phyloP scores from a whole-genome alignment of 2,329 filamentous ascomycete species.

The Neoarthrinium moseri region DNA sequence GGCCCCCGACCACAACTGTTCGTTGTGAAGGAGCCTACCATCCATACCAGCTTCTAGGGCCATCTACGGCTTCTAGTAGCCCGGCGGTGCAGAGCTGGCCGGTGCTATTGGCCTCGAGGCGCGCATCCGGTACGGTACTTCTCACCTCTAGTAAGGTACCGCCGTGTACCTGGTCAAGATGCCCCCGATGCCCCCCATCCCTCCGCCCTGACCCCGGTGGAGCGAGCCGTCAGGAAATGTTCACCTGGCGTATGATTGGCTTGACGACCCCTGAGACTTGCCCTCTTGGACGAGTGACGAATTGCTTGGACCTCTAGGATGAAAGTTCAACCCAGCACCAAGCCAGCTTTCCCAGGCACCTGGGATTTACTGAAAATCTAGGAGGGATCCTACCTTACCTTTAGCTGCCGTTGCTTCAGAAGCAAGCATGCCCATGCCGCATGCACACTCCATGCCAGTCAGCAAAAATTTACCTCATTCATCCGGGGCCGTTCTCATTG shows the following conservation, averaged over 20 bases:
- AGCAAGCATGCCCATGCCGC: not conserved
- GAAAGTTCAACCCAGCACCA: slow-evolving; percentile 6
- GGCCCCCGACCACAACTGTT: too few species aligned
- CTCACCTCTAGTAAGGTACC: not conserved
- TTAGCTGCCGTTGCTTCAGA: not conserved
- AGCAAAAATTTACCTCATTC: slow-evolving; percentile 7
- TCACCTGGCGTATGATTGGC: slow-evolving; percentile 4
- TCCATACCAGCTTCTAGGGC: too few species aligned
- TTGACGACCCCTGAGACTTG: slow-evolving; percentile 5
- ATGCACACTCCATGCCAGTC: slow-evolving; percentile 3
- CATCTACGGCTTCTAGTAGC: too few species aligned
- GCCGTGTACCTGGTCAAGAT: not conserved
- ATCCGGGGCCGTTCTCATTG: slow-evolving; percentile 3
- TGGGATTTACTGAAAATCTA: not conserved
- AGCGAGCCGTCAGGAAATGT: slow-evolving; percentile 1
- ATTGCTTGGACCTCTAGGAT: slow-evolving; percentile 1
- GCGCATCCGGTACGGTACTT: not conserved
- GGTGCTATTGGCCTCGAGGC: slow-evolving; percentile 1
- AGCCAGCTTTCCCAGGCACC: not conserved
- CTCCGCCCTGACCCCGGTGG: slow-evolving; percentile 2
- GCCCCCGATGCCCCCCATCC: not conserved
- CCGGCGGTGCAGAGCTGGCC: too few species aligned
- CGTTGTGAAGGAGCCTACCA: too few species aligned
- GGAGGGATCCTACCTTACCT: not conserved
- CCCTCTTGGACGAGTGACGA: slow-evolving; percentile 8